Evolutionary conservation across 805 yeast genomes (phyloP).

Genomic region (Candida incommunis): DNA sequence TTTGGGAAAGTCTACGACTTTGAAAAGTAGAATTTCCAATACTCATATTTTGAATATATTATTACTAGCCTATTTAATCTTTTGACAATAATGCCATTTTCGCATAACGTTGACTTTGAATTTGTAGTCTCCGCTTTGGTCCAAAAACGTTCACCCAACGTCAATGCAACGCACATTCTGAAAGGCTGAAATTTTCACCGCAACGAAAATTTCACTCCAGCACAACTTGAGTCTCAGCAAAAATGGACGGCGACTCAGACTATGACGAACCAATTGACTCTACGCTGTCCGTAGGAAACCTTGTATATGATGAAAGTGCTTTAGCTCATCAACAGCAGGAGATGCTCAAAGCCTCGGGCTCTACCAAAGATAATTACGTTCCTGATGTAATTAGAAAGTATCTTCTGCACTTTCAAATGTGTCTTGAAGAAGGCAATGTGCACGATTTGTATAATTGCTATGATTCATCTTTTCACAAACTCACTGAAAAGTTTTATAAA

Average conservation of each 20-base stretch:
- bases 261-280: conserved; percentile 1
- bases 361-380: conserved; percentile 15
- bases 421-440: conserved; percentile 28
- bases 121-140: no score
- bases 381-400: conserved; percentile 32
- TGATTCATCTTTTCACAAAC: conserved; percentile 30
- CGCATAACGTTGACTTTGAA: no score
- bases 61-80: no score
- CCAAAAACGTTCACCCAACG: no score
- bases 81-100: no score
- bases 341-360: background rate
- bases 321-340: background rate
- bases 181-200: no score
- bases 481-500: conserved; percentile 32
- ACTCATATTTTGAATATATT: no score
- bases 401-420: conserved; percentile 29
- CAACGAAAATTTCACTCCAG: no score
- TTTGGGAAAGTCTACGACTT: background rate
- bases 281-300: background rate
- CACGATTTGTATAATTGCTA: conserved; percentile 31
- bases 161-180: no score
- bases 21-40: background rate
- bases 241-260: background rate
- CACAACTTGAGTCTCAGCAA: background rate
- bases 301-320: background rate